Evolutionary conservation across 176 grass and related monocot genomes (phyloP).

Genomic region (Miscanthus lutarioriparius): DNA sequence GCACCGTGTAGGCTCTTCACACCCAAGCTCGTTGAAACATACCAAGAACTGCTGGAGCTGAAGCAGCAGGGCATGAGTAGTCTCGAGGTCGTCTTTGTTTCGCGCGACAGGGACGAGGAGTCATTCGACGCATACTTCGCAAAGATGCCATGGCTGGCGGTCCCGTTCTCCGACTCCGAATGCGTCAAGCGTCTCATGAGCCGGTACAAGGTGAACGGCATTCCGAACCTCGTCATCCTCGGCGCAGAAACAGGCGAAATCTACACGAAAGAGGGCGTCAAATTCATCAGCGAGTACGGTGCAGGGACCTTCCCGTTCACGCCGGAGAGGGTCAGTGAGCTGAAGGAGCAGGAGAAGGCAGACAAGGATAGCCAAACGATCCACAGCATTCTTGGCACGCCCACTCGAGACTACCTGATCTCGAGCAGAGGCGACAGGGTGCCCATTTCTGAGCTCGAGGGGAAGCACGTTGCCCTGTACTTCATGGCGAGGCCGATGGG

Average conservation of each 20-base stretch:
- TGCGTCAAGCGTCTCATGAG: conserved; percentile 21
- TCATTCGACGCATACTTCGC: conserved; percentile 53
- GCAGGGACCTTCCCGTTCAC: conserved; percentile 71
- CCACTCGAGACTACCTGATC: conserved; percentile 56
- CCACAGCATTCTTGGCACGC: conserved; percentile 51
- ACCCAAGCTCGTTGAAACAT: conserved; percentile 50
- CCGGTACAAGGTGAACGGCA: conserved; percentile 44
- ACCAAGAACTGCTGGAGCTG: conserved; percentile 40
- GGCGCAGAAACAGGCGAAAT: conserved; percentile 51
- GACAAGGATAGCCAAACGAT: conserved; percentile 66
- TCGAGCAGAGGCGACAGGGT: conserved; percentile 54
- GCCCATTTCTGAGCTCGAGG: conserved; percentile 67
- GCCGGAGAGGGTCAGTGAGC: conserved; percentile 45
- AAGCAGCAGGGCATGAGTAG: conserved; percentile 27
- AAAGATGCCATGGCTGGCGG: conserved; percentile 73
- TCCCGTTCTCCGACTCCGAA: conserved; percentile 67
- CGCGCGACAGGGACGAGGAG: conserved; percentile 46
- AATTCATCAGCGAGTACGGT: conserved; percentile 51
- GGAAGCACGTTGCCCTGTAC: conserved; percentile 60
- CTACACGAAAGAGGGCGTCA: conserved; percentile 41
- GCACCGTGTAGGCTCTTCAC: conserved; percentile 65
- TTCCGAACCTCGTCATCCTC: conserved; percentile 58
- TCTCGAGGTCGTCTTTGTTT: conserved; percentile 54
- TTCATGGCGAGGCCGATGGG: conserved; percentile 35
- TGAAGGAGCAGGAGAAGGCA: conserved; percentile 57